Evolutionary conservation across 768 basidiomycete species (phyloP), one percentile per base, ranked within the genome.

Genomic region (Mycena amicta): DNA sequence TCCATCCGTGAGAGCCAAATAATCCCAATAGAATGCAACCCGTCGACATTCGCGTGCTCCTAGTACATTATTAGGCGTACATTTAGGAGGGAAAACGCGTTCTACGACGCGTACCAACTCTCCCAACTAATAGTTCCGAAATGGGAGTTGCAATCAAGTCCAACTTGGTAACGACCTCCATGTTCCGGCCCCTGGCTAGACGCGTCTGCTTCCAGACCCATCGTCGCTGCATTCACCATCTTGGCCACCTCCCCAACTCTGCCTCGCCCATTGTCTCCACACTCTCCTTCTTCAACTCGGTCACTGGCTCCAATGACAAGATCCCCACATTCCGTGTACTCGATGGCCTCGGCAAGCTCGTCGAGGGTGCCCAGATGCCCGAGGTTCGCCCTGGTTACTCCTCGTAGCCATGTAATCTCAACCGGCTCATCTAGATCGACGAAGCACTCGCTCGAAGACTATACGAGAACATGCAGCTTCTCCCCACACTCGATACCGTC

Each of bases 251-350:
- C 28, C 80, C 78, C 2, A 78, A 74, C 30, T 74, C 80, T 15
- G 71, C 67, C 57, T 88, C 88, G 0, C 87, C 88, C 18, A 83
- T 94, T 41, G 84, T 86, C 5, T 71, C 90, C 15, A 83, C 81
- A 53, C 82, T 92, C 33, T 74, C 85, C 50, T 94, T 93, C 77
- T 88, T 93, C 78, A 93, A 93, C 71, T 83, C 90, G 0, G 84
- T 93, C 27, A 83, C 82, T 31, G 77, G 76, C 8, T 81, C 80
- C 40, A 78, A 80, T 15, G 77, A 79, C 22, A 82, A 82, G 65
- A 93, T 96, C 64, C 92, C 95, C 3, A 92, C 93, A 3, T 96
- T 88, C 74, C 82, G 95, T 50, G 82, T 97, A 0, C 74, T 98
- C 28, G 95, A 95, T 72, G 88, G 92, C 27, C 75, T 83, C 52